phyloP scores from a whole-genome alignment of 805 yeast genomes.

The Saturnispora sekii region DNA sequence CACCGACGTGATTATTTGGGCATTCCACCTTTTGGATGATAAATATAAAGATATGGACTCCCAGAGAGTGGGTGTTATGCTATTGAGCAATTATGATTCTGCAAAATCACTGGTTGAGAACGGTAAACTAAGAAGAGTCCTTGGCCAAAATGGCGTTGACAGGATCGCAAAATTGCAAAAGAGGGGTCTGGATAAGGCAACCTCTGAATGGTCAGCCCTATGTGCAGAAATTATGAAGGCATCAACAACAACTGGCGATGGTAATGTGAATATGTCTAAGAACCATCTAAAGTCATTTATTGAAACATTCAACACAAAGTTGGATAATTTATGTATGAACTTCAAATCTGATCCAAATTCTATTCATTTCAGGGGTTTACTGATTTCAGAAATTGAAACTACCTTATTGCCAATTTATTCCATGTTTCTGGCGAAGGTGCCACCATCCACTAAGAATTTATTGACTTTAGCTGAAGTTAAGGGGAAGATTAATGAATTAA shows the following conservation, averaged over 20 bases:
- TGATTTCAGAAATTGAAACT: constrained; percentile 66
- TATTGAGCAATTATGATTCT: constrained; percentile 61
- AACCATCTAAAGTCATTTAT: constrained; percentile 66
- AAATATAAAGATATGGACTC: constrained; percentile 36
- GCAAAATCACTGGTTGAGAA: constrained; percentile 64
- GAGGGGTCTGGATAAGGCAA: constrained; percentile 60
- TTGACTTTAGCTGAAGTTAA: constrained; percentile 6
- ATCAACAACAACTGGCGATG: constrained; percentile 49
- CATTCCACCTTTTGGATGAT: constrained; percentile 55
- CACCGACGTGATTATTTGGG: constrained; percentile 71
- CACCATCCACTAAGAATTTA: constrained; percentile 56
- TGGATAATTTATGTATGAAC: constrained; percentile 64
- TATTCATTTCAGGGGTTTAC: constrained; percentile 40
- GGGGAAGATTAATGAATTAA: constrained; percentile 2
- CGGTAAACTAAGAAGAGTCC: constrained; percentile 32
- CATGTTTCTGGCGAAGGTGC: constrained; percentile 73
- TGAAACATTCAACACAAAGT: constrained; percentile 63
- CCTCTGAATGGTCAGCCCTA: constrained; percentile 70
- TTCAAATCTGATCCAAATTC: constrained; percentile 41
- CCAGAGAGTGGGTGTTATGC: constrained; percentile 54
- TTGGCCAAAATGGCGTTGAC: constrained; percentile 51
- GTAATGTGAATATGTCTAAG: constrained; percentile 41
- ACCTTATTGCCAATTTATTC: constrained; percentile 70
- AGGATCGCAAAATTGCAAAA: constrained; percentile 63
- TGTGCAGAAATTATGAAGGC: constrained; percentile 74